Percentiles rank a stretch among this genome's conserved stretches.
Conservation (phyloP, 805 yeast species). For the Wickerhamiella azymoides region DNA sequence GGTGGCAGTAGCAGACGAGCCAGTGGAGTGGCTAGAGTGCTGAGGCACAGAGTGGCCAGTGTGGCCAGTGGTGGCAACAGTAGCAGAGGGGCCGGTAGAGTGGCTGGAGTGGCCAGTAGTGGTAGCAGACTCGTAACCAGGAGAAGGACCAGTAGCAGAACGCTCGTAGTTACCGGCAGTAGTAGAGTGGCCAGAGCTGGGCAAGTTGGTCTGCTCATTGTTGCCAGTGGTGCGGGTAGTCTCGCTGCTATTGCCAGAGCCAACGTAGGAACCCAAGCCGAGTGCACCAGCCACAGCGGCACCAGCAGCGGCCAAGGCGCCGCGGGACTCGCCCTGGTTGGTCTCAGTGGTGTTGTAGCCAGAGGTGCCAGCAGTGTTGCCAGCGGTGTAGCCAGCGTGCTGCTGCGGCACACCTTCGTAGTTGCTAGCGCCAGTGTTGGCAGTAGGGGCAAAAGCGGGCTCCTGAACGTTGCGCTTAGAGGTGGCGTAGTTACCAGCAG, state of each 20-base stretch:
- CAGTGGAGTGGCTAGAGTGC: not conserved
- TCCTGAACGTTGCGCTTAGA: not conserved
- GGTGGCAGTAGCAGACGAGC: not conserved
- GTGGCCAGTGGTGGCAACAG: not conserved
- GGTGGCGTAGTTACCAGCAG: not conserved
- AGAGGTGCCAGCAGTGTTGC: not conserved
- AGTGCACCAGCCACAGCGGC: constrained; percentile 2
- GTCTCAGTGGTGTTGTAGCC: not conserved
- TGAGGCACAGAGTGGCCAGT: not conserved
- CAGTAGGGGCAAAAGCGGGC: not conserved
- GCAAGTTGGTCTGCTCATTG: too few relatives aligned
- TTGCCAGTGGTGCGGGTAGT: too few relatives aligned
- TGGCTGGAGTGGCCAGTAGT: not conserved
- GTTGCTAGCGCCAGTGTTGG: not conserved
- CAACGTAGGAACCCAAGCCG: not conserved
- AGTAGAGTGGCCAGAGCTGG: too few relatives aligned
- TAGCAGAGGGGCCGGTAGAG: not conserved
- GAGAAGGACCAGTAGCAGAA: too few relatives aligned
- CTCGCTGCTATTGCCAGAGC: not conserved
- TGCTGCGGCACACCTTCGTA: not conserved
- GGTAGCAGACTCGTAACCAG: not conserved
- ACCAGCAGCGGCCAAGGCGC: constrained; percentile 3
- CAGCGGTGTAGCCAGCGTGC: not conserved
- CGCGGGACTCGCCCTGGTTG: not conserved
- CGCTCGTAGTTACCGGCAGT: too few relatives aligned